phyloP scores from a whole-genome alignment of 495 filamentous ascomycete genomes.

The Aspergillus sclerotiicarbonarius region DNA sequence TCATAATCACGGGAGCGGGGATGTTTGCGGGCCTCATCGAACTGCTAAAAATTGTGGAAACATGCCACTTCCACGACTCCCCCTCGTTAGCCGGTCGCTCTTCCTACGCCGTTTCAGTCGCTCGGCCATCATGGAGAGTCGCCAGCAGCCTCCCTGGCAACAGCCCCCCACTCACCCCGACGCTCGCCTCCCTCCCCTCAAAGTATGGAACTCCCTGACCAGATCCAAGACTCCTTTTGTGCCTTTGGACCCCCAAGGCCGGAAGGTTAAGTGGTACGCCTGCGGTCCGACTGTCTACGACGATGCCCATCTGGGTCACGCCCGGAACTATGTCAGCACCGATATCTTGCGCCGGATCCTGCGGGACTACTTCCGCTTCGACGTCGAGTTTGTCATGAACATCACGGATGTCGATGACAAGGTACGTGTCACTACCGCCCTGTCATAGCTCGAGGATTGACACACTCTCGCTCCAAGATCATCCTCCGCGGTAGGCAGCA shows the following conservation, averaged over 20 bases:
- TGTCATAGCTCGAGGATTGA: not conserved
- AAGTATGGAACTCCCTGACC: slow-evolving; percentile 72
- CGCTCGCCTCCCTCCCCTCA: slow-evolving; percentile 39
- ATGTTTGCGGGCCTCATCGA: slow-evolving; percentile 1
- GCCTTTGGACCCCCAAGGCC: slow-evolving; percentile 63
- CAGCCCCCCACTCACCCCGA: slow-evolving; percentile 35
- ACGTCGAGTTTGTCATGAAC: slow-evolving; percentile 93
- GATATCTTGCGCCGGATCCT: slow-evolving; percentile 90
- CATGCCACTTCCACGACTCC: slow-evolving; percentile 3
- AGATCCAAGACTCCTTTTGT: slow-evolving; percentile 71
- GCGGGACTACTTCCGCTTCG: slow-evolving; percentile 79
- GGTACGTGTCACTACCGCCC: slow-evolving; percentile 36
- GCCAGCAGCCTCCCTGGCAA: slow-evolving; percentile 52
- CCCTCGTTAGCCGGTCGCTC: not conserved
- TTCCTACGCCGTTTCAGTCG: slow-evolving; percentile 5
- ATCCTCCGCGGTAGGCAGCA: slow-evolving; percentile 80
- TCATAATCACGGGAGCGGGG: not conserved
- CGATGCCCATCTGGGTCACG: slow-evolving; percentile 85
- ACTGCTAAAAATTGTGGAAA: not conserved
- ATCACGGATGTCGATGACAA: slow-evolving; percentile 95
- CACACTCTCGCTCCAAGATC: slow-evolving; percentile 50
- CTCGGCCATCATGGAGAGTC: slow-evolving; percentile 9
- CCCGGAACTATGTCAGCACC: slow-evolving; percentile 89
- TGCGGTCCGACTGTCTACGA: slow-evolving; percentile 95
- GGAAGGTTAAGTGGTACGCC: slow-evolving; percentile 81